A percentile compares a stretch with the other conserved stretches of the same genome.
These are phyloP conservation scores for Magnaporthiopsis rhizophila DNA, from an alignment of 2,329 filamentous ascomycete genomes.

Conservation along the genomic window DNA sequence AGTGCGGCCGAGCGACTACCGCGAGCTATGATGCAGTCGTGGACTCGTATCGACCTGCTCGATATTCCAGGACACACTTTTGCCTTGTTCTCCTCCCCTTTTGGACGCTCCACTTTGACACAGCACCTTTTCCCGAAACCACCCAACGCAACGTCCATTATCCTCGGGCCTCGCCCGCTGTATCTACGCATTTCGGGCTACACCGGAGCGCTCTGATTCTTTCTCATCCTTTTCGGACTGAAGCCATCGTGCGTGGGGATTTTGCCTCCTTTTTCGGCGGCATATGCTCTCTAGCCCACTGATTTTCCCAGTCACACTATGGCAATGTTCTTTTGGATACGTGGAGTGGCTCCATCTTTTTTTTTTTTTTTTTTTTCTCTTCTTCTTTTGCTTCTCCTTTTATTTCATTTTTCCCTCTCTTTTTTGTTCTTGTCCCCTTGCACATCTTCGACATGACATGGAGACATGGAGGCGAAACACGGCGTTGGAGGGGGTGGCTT, in stretches of 20 bases:
- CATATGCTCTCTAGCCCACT: neutral
- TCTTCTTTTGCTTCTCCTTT: neutral
- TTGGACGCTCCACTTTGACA: neutral
- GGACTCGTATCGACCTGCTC: neutral
- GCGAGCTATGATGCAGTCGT: conserved; percentile 56
- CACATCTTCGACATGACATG: neutral
- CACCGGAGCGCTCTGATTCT: neutral
- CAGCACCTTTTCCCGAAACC: neutral
- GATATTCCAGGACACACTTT: neutral
- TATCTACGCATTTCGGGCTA: neutral
- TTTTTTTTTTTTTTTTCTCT: neutral
- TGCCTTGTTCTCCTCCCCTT: neutral
- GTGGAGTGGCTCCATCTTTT: neutral
- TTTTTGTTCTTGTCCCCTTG: neutral
- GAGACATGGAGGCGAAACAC: neutral
- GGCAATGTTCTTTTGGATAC: neutral
- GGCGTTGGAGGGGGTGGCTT: neutral
- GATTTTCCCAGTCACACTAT: neutral
- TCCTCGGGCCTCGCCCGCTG: neutral
- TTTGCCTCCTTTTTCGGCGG: neutral
- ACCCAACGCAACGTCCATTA: neutral
- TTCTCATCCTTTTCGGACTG: neutral
- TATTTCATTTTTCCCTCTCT: neutral
- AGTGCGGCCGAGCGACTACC: conserved; percentile 82
- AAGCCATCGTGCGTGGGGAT: neutral